These are phyloP conservation scores for Leccinum uliginosum DNA, from an alignment of 768 basidiomycete species.

Conservation along the genomic window DNA sequence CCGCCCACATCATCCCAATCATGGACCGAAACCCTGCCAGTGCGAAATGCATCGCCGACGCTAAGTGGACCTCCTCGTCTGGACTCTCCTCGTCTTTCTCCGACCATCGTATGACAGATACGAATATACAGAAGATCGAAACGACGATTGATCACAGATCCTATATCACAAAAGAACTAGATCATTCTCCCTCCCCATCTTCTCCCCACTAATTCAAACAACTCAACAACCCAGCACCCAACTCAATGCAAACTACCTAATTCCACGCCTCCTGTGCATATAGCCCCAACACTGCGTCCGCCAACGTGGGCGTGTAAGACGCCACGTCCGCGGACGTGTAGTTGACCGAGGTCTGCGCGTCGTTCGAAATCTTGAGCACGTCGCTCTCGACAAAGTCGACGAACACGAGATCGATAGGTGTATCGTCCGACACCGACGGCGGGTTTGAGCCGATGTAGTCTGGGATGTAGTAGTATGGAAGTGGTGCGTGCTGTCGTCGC, in stretches of 20 bases:
- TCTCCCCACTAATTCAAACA: too few species aligned
- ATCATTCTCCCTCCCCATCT: too few species aligned
- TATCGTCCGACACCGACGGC: constrained; percentile 45
- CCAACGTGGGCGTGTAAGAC: constrained; percentile 47
- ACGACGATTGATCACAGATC: too few species aligned
- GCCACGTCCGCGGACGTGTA: constrained; percentile 51
- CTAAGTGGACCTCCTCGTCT: too few species aligned
- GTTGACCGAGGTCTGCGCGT: constrained; percentile 42
- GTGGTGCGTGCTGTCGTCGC: constrained; percentile 71
- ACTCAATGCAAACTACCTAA: not conserved
- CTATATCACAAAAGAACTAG: too few species aligned
- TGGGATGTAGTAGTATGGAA: constrained; percentile 52
- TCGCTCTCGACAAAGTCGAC: constrained; percentile 59
- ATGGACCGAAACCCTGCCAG: too few species aligned
- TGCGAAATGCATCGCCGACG: too few species aligned
- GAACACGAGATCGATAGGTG: constrained; percentile 71
- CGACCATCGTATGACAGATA: too few species aligned
- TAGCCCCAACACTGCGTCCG: constrained; percentile 35
- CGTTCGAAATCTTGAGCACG: constrained; percentile 53
- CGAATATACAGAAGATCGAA: too few species aligned
- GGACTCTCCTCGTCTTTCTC: too few species aligned
- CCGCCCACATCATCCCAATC: too few species aligned
- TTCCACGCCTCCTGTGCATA: constrained; percentile 37
- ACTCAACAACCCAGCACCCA: too few species aligned
- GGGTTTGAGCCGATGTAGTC: constrained; percentile 56